Evolutionary conservation across 1,284 basidiomycete genomes (phyloP), one percentile per base, ranked within the genome.

Genomic region (Rhodotorula sp.): DNA sequence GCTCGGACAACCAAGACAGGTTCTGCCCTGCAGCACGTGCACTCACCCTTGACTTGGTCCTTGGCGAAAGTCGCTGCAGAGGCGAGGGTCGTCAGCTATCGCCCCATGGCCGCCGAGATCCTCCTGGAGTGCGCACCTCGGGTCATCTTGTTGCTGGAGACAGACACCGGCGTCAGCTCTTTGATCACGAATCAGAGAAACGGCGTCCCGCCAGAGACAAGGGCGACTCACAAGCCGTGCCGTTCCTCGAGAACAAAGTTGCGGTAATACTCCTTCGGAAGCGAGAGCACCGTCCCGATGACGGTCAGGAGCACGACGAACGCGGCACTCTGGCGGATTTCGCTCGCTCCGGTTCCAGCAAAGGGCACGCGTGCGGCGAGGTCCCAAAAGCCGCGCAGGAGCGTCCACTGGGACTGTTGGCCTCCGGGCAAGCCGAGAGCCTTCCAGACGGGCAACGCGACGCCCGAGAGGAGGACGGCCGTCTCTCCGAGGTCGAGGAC

Each of bases 201-300:
- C 51, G 12, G 22, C 33, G 57, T 63, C 94, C 4, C 85, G 17
- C n/a, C 48, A 37, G 42, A 42, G 54, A 33, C n/a, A 22, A 4
- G 7, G 26, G 1, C 15, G 22, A 48, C 57, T 18, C 12, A 65
- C 64, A 98, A 98, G 1, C 94, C 95, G 78, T 97, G 93, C 75
- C 89, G 89, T 80, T 96, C 90, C 81, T 99, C 96, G 56, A 99
- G 84, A 18, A 95, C 90, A 80, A 99, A 99, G 4, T 92, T 95
- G 73, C 88, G 87, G 83, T 96, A 97, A 49, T 89, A 84, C 42
- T 90, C 81, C 61, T 92, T 83, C 12, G 93, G 92, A 17, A 92
- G 82, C 0, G 87, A 84, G 1, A 90, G 89, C 18, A 89, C 75
- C 49, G 79, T 77, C 20, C 79, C 66, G 64, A 80, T 69, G 66